Evolutionary conservation across 495 filamentous ascomycete species (phyloP), one percentile per base, ranked within the genome.

Genomic region (Aspergillus steynii): DNA sequence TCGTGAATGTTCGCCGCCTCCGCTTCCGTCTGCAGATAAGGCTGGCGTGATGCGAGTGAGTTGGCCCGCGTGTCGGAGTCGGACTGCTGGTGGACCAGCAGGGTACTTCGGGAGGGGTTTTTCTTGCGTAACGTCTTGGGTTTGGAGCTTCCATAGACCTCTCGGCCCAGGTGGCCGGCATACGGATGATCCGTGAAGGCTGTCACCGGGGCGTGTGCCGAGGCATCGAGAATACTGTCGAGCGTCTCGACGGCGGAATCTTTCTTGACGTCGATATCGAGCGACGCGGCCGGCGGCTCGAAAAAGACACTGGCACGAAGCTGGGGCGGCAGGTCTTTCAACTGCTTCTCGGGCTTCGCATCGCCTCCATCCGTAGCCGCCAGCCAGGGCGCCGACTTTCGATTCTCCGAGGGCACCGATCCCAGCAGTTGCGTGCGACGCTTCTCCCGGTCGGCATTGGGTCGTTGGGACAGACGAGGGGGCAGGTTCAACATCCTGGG

Each of bases 161-260:
- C 84, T 1, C 82, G 69, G 53, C 89, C 88, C 15, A 88, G 69
- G 37, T 85, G 84, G 14, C 93, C 94, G 31, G 88, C 90, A 61
- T 90, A 90, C 9, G 90, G 88, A 72, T 99, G 95, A 68, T 98
- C 93, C 0, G 92, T 97, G 67, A 97, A 98, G 53, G 95, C 95
- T 49, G 82, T 91, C 49, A 96, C 91, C n/a, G 95, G 95, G 2
- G 96, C 95, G 60, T 82, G 83, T 3, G 92, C 90, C 4, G 95
- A 96, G n/a, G 95, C 95, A 73, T 97, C 91, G 9, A 99, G 82
- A 50, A 99, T 95, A 67, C 87, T 95, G 58, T 99, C 95, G 8
- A 99, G 80, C 0, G 94, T 97, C 37, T 85, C 88, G 63, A 92
- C 92, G 15, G 93, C 91, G 51, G 93, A 96, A 12, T 88, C 85